Conservation (phyloP, 2,329 filamentous ascomycete species). For the Penicillium sp. region DNA sequence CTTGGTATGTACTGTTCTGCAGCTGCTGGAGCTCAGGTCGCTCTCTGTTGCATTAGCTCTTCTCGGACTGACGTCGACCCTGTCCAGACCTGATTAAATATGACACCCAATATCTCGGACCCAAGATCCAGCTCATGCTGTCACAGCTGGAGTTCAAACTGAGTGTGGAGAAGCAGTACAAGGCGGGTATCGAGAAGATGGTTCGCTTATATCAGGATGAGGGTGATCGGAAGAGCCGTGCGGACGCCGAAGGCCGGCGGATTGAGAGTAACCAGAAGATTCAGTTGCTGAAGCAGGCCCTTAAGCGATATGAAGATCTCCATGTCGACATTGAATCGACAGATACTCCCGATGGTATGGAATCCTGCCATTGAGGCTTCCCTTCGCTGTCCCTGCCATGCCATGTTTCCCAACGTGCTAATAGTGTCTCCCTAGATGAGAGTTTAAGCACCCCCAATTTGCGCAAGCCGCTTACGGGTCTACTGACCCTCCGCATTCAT, state of each 20-base stretch:
- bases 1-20: conserved; percentile 63
- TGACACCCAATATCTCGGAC: conserved; percentile 87
- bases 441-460: conserved; percentile 91
- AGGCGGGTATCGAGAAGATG: conserved; percentile 99
- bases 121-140: conserved; percentile 97
- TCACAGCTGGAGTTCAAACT: conserved; percentile 98
- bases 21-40: background rate
- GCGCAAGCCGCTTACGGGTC: conserved; percentile 88
- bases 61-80: too few species aligned
- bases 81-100: conserved; percentile 98
- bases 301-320: conserved; percentile 94
- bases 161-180: conserved; percentile 96
- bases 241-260: conserved; percentile 78
- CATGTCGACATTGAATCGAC: conserved; percentile 82
- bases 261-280: conserved; percentile 98
- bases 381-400: too few species aligned
- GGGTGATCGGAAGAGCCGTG: conserved; percentile 88
- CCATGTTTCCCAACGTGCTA: too few species aligned
- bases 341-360: conserved; percentile 70
- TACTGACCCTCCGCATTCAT: conserved; percentile 75
- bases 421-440: too few species aligned
- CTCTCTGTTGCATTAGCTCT: too few species aligned
- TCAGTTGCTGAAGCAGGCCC: conserved; percentile 81
- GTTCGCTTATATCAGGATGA: conserved; percentile 95
- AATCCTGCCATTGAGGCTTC: too few species aligned